Evolutionary conservation across 352 stramenopile genomes (phyloP).

Genomic region (Elongisporangium anandrum): DNA sequence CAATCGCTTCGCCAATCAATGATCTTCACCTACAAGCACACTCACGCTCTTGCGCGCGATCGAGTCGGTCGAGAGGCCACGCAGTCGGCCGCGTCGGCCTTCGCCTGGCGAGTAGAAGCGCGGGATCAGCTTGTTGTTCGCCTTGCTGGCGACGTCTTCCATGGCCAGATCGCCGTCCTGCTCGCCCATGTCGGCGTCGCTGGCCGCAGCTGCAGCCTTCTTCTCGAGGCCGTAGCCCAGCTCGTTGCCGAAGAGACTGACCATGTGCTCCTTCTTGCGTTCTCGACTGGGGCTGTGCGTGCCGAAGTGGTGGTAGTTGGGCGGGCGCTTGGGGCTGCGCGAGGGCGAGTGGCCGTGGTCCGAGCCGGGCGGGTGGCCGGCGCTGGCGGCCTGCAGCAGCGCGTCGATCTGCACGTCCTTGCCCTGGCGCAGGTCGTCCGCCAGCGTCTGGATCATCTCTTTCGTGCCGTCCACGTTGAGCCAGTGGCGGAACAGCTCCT

Average conservation of each 20-base stretch:
- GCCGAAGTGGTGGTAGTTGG: constrained; percentile 74
- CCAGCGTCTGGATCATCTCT: constrained; percentile 80
- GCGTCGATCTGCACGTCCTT: constrained; percentile 58
- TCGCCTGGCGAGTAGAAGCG: constrained; percentile 73
- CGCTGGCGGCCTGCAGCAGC: constrained; percentile 14
- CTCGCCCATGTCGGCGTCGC: constrained; percentile 12
- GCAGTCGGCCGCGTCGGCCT: constrained; percentile 44
- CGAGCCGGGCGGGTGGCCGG: constrained; percentile 4
- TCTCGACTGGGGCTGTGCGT: constrained; percentile 33
- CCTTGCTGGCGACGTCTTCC: constrained; percentile 15
- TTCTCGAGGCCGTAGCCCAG: constrained; percentile 32
- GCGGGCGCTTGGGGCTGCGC: constrained; percentile 75
- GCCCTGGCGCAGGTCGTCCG: constrained; percentile 70
- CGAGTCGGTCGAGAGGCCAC: constrained; percentile 56
- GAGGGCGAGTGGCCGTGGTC: constrained; percentile 40
- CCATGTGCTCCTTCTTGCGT: constrained; percentile 56
- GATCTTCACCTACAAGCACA: neutral
- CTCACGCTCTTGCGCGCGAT: constrained; percentile 48
- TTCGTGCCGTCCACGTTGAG: constrained; percentile 83
- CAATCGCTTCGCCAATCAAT: neutral
- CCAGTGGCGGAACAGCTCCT: constrained; percentile 85
- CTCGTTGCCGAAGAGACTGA: constrained; percentile 77
- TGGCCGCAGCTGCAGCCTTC: constrained; percentile 19
- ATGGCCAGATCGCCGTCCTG: constrained; percentile 19
- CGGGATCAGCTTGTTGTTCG: constrained; percentile 36